Conservation (phyloP, 148 eudicot species). For the Silene uniflora region DNA sequence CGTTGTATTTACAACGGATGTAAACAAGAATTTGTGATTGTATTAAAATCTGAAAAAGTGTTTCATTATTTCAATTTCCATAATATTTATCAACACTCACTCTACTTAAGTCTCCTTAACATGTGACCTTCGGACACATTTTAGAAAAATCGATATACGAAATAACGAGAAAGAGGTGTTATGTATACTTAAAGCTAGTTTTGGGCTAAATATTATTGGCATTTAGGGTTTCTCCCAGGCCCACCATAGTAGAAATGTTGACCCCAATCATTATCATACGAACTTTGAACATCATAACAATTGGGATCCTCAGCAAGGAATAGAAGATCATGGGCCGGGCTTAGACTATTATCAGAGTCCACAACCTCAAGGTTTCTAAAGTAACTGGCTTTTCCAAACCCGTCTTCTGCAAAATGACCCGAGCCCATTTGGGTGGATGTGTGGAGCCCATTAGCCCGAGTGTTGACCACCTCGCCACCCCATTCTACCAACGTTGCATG, state of each 20-base stretch:
- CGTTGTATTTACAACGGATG: no score
- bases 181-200: neutral
- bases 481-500: conserved; percentile 98
- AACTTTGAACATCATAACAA: conserved; percentile 80
- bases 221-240: conserved; percentile 78
- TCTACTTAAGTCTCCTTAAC: no score
- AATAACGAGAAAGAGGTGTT: no score
- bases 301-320: conserved; percentile 77
- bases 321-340: conserved; percentile 56
- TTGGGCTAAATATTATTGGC: conserved; percentile 32
- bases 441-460: conserved; percentile 58
- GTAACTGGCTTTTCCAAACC: conserved; percentile 84
- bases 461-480: conserved; percentile 96
- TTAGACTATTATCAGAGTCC: conserved; percentile 82
- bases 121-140: no score
- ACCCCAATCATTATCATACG: conserved; percentile 72
- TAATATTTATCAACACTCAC: no score
- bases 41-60: no score
- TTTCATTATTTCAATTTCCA: no score
- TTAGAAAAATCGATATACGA: no score
- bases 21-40: no score
- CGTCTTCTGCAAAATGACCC: conserved; percentile 71
- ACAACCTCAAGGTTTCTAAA: conserved; percentile 79
- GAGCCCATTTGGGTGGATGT: conserved; percentile 95
- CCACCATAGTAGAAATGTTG: conserved; percentile 94